Evolutionary conservation across 2,329 filamentous ascomycete species (phyloP), one percentile per base, ranked within the genome.

Genomic region (Fusarium abutilonis): DNA sequence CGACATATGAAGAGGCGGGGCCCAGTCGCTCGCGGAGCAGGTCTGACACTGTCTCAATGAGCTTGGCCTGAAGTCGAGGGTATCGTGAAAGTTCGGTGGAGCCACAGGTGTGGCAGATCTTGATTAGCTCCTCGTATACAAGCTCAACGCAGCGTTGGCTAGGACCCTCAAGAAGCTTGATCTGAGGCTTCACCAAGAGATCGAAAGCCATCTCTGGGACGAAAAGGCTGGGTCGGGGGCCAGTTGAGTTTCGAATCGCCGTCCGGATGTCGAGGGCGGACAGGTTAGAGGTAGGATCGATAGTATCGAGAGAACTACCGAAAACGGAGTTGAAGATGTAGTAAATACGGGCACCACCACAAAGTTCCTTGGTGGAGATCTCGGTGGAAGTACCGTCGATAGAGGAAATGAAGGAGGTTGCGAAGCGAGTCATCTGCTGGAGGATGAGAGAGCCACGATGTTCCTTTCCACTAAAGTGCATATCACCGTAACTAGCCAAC

Each of bases 291-390:
- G 94, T 99, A 5, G 95, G 95, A 70, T 99, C 94, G 68, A 99
- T 97, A 19, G 93, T 91, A 75, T 99, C 95, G 46, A 99, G 82
- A 17, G 94, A 96, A 77, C 94, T 97, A 56, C 95, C 95, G 76
- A 98, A 99, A 39, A 98, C 94, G 6, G 93, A 97, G 79, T 98
- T 98, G 84, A 97, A 98, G 68, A 98, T 97, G 79, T 98, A 97
- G 80, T 98, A 98, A 72, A 98, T 97, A 57, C 94, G 87, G 42
- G 93, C 93, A 73, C 93, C 93, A 73, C 93, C 93, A 71, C 93
- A 97, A 10, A 98, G 86, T 78, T 98, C 95, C 78, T 99, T 98
- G 34, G 95, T 99, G 15, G 95, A 98, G 61, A 99, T 99, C 74
- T 99, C 94, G 13, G 93, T 97, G 6, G 94, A 98, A 8, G 95